Conservation (phyloP, 108 stramenopile species). For the Pseudonitzschia pungens region DNA sequence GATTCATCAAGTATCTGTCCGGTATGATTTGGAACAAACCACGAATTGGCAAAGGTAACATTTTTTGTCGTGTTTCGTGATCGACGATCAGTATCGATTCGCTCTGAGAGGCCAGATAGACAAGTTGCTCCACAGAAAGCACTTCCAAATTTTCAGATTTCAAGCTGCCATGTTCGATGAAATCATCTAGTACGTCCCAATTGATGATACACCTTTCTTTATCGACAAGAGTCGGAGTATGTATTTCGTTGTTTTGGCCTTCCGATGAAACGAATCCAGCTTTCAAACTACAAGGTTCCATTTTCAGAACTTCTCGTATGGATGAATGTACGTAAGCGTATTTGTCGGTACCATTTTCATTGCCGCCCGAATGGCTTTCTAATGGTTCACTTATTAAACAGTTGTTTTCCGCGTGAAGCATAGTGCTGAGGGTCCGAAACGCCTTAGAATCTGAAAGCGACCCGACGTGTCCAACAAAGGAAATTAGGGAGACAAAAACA, state of each 20-base stretch:
- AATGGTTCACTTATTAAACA: too few relatives aligned
- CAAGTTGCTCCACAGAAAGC: constrained; percentile 8
- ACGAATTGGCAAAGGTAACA: neutral
- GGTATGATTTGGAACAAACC: constrained; percentile 11
- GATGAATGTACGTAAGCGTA: constrained; percentile 8
- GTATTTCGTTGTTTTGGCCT: neutral
- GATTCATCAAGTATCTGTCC: neutral
- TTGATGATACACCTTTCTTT: neutral
- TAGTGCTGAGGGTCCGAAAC: too few relatives aligned
- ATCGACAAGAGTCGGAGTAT: neutral
- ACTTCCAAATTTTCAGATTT: neutral
- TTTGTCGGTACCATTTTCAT: neutral
- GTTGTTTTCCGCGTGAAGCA: too few relatives aligned
- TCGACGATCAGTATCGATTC: neutral
- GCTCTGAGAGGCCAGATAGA: neutral
- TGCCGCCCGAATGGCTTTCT: neutral
- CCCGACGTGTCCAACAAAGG: too few relatives aligned
- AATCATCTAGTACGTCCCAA: neutral
- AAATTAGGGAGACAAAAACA: too few relatives aligned
- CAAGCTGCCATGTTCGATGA: neutral
- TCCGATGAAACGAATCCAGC: neutral
- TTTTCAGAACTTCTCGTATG: constrained; percentile 5
- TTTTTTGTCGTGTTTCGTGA: neutral
- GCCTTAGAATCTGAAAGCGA: too few relatives aligned
- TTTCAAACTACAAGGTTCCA: constrained; percentile 1